Conservation (phyloP, 257 asterid species). For the Lycium barbarum region DNA sequence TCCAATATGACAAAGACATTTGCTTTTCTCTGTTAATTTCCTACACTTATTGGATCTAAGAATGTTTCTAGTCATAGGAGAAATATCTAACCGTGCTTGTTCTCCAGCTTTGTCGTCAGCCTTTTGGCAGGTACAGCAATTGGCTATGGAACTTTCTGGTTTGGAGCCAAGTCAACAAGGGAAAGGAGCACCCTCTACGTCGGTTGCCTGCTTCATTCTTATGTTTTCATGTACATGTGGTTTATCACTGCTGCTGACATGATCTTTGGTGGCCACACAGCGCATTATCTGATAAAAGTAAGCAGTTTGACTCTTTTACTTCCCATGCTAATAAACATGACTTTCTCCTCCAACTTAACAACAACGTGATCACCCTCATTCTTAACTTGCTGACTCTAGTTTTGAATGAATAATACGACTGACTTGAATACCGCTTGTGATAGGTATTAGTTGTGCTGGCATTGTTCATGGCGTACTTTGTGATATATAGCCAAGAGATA, state of each 20-base stretch:
- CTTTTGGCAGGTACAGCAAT: neutral
- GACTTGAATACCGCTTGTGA: neutral
- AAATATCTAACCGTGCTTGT: slow-evolving; percentile 20
- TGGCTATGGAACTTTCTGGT: neutral
- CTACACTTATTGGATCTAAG: neutral
- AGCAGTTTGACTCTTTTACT: neutral
- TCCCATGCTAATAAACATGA: neutral
- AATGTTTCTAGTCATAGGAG: neutral
- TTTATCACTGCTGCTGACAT: neutral
- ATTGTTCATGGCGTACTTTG: neutral
- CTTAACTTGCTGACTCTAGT: slow-evolving; percentile 3
- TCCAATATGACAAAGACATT: slow-evolving; percentile 1
- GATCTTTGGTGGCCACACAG: neutral
- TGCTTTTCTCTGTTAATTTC: no score
- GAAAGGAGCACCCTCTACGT: neutral
- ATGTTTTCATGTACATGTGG: neutral
- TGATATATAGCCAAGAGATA: slow-evolving; percentile 13
- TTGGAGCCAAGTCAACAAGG: neutral
- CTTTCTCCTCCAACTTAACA: neutral
- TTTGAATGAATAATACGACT: neutral
- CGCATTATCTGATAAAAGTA: neutral
- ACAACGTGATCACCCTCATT: neutral
- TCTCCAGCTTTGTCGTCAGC: neutral
- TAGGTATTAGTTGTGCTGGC: neutral
- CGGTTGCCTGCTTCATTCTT: neutral